Evolutionary conservation across 1,139 yeast genomes (phyloP).

Genomic region (Suhomyces chickasaworum): DNA sequence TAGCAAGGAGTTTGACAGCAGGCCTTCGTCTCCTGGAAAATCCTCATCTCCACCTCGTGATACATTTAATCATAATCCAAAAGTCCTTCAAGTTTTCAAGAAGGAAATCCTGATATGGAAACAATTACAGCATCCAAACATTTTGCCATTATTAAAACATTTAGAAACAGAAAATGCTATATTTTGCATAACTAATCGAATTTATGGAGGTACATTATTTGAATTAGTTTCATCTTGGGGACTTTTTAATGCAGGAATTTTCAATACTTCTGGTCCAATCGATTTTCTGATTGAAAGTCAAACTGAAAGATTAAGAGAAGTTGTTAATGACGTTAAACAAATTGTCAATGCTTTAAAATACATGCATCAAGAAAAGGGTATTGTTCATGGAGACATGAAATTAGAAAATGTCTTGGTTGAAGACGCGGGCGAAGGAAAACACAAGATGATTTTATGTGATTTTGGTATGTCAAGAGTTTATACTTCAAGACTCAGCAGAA

Average conservation of each 20-base stretch:
- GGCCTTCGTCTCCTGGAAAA: slow-evolving; percentile 13
- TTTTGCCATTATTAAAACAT: slow-evolving; percentile 62
- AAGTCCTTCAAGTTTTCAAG: slow-evolving; percentile 53
- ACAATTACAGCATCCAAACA: slow-evolving; percentile 60
- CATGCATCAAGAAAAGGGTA: slow-evolving; percentile 65
- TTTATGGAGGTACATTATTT: slow-evolving; percentile 81
- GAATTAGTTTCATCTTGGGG: slow-evolving; percentile 77
- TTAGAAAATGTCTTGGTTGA: slow-evolving; percentile 79
- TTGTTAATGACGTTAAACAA: slow-evolving; percentile 47
- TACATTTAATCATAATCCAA: slow-evolving; percentile 25
- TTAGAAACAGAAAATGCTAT: slow-evolving; percentile 63
- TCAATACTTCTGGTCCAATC: slow-evolving; percentile 32
- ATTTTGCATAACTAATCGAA: slow-evolving; percentile 71
- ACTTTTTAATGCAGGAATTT: slow-evolving; percentile 31
- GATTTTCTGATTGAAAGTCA: slow-evolving; percentile 35
- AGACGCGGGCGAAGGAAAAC: slow-evolving; percentile 23
- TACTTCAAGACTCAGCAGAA: slow-evolving; percentile 33
- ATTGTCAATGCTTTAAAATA: slow-evolving; percentile 64
- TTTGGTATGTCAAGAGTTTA: slow-evolving; percentile 73
- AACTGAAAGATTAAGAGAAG: slow-evolving; percentile 24
- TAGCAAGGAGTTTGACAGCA: slow-evolving; percentile 38
- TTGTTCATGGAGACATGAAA: slow-evolving; percentile 89
- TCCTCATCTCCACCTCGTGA: slow-evolving; percentile 14
- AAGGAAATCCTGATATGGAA: slow-evolving; percentile 80
- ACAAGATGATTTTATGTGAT: slow-evolving; percentile 65